Percentiles rank a stretch among this genome's conserved stretches.
Conservation (phyloP, 176 grass and related monocot species). For the Triticum urartu region DNA sequence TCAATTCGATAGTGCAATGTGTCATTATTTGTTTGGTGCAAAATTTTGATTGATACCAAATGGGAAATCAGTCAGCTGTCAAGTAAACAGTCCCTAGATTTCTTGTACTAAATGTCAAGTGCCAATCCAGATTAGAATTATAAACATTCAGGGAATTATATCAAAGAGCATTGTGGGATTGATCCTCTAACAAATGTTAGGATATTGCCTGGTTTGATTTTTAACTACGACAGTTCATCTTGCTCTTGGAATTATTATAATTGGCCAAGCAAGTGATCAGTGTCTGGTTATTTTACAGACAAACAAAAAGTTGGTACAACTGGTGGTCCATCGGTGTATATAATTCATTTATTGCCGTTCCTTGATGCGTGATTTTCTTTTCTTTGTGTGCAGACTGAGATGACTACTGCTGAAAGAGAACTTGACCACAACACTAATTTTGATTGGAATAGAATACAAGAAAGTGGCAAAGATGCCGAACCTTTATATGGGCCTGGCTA, state of each 20-base stretch:
- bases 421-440: slow-evolving; percentile 96
- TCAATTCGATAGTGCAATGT: neutral
- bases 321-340: neutral
- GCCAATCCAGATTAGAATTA: neutral
- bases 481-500: slow-evolving; percentile 89
- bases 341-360: slow-evolving; percentile 2
- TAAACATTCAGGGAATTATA: neutral
- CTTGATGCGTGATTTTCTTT: neutral
- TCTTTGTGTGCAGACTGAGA: slow-evolving; percentile 76
- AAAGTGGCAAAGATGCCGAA: slow-evolving; percentile 82
- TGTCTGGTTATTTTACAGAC: neutral
- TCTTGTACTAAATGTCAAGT: neutral
- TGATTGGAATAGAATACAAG: slow-evolving; percentile 99
- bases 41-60: neutral
- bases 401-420: slow-evolving; percentile 99
- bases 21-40: neutral
- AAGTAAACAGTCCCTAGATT: neutral
- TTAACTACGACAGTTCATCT: neutral
- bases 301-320: neutral
- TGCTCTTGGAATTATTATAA: slow-evolving; percentile 2
- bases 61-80: neutral
- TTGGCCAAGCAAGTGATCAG: neutral
- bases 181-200: neutral
- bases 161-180: neutral
- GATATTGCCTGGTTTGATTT: neutral